Base-by-base conservation (phyloP, 2,329 filamentous ascomycete species). In the Aspergillus calidoustus region DNA sequence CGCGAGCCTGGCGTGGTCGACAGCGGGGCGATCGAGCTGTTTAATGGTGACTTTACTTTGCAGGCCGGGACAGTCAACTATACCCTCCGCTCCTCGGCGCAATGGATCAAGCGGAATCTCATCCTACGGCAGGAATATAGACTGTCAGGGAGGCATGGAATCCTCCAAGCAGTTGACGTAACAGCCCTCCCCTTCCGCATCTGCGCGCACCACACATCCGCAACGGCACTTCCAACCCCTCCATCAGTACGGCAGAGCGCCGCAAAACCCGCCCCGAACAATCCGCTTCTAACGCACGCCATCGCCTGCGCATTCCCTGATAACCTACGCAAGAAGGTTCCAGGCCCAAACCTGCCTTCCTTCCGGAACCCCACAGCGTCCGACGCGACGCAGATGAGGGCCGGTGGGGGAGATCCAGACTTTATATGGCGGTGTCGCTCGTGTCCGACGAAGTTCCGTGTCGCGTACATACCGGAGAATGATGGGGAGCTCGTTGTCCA, bases 201-300 rank as follows among this genome's bases (percentile, higher is more conserved):
- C 4, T 63, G 61, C 19, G 53, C 61, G 7, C 61, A 60, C 51
- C 43, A 50, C 17, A 54, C 48, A 3, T 60, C 57, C 1, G 50
- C 38, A n/a, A 49, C 28, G 9, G 19, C 38, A 1, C 19, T 23
- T 1, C 47, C 44, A 1, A 41, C 2, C 11, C 11, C 9, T 6
- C 9, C 5, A 15, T 6, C 34, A 11, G 34, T 15, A 5, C 34
- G 8, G 11, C 2, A 15, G 2, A 15, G 17, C 11, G 34, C 34
- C 13, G 34, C 34, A 4, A 5, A 41, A 11, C 11, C 34, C 9
- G 34, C 4, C 11, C 34, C 34, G 0, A 15, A 15, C 4, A 5
- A 11, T 1, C 11, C 13, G 34, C 11, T 41, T 3, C 34, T 41
- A 8, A 13, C 11, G 1, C 34, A 15, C 15, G 34, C 34, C 1